Base-by-base conservation (phyloP, 768 basidiomycete species). In the Suillus lakei region DNA sequence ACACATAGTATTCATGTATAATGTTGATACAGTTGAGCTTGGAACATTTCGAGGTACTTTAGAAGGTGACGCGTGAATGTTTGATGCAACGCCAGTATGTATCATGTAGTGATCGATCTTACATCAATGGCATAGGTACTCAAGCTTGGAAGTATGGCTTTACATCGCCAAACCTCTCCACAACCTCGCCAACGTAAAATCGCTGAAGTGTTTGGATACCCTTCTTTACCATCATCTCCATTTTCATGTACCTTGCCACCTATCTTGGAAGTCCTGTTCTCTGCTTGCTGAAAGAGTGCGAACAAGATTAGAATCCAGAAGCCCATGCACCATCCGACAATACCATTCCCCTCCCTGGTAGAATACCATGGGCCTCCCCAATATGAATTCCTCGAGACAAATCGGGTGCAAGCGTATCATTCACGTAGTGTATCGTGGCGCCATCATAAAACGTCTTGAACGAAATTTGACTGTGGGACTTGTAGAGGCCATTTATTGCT, bases 111-210 rank as follows among this genome's bases (percentile, higher is more conserved):
- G n/a, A n/a, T n/a, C n/a, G n/a, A n/a, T n/a, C n/a, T n/a, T n/a
- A n/a, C n/a, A n/a, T n/a, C n/a, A n/a, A n/a, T n/a, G n/a, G n/a
- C n/a, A n/a, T n/a, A n/a, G n/a, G n/a, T n/a, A n/a, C n/a, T n/a
- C n/a, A n/a, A n/a, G n/a, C n/a, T n/a, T n/a, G n/a, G n/a, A n/a
- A n/a, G n/a, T n/a, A n/a, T n/a, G n/a, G n/a, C n/a, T 36, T 41
- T 41, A 41, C 39, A 41, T 41, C 39, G 16, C 39, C 16, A 16
- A 16, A 41, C 39, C n/a, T n/a, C n/a, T n/a, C n/a, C n/a, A n/a
- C n/a, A n/a, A n/a, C n/a, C 83, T 80, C 1, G 82, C 81, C 30
- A 84, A 74, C 16, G 79, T 82, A 72, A 85, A 81, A 64, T 73
- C 75, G 44, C 75, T 65, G 69, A 69, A 7, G 67, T 62, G 26